phyloP scores from a whole-genome alignment of 2,329 filamentous ascomycete species.

The Sporothrix euskadiensis region DNA sequence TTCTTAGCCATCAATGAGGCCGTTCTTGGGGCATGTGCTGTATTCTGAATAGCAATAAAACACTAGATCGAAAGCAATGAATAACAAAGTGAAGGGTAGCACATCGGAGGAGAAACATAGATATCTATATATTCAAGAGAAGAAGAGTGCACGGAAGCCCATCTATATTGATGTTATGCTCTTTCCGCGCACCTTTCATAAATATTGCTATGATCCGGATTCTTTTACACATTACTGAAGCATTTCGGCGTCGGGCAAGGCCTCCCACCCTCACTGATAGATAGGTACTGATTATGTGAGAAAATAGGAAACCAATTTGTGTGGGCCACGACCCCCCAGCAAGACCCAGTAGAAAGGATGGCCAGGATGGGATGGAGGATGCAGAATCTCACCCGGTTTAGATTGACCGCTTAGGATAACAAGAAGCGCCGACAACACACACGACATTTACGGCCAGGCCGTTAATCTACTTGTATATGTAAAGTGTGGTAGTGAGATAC shows the following conservation, averaged over 20 bases:
- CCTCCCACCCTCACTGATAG: background rate
- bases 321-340: background rate
- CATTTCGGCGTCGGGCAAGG: background rate
- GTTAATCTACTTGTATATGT: background rate
- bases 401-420: background rate
- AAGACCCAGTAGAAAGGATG: background rate
- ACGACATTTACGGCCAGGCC: background rate
- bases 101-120: background rate
- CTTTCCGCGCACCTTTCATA: background rate
- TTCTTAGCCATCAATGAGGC: too few relatives aligned
- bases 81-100: too few relatives aligned
- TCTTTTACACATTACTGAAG: background rate
- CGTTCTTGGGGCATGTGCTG: too few relatives aligned
- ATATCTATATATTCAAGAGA: background rate
- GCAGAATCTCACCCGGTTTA: background rate
- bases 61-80: background rate
- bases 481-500: background rate
- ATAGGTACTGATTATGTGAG: background rate
- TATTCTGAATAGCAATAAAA: background rate
- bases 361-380: background rate
- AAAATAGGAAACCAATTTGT: background rate
- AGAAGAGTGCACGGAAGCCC: background rate
- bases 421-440: background rate
- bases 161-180: background rate
- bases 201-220: background rate